A percentile compares a stretch with the other conserved stretches of the same genome.
Conservation (phyloP, 2,329 filamentous ascomycete genomes). For the Venturiaceae sp. region DNA sequence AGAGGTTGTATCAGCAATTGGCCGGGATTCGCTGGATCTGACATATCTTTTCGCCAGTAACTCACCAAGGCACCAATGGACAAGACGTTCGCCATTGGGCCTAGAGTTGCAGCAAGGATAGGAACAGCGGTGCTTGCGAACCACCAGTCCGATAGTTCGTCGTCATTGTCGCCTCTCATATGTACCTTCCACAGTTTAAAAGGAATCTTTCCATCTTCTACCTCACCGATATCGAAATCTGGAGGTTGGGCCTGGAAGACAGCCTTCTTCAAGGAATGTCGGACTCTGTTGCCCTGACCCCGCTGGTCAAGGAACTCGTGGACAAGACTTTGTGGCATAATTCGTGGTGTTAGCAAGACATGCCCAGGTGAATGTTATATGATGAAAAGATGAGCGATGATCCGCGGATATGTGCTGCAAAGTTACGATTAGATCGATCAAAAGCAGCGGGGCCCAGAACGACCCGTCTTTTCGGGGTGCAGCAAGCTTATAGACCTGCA, state of each 20-base stretch:
- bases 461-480: not conserved
- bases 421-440: not conserved
- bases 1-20: constrained; percentile 38
- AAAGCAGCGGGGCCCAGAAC: not conserved
- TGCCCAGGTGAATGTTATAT: not conserved
- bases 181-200: constrained; percentile 13
- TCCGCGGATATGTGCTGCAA: not conserved
- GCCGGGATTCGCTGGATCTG: constrained; percentile 28
- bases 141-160: constrained; percentile 10
- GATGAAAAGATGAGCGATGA: not conserved
- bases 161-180: constrained; percentile 11
- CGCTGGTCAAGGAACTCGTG: constrained; percentile 10
- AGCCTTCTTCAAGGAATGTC: constrained; percentile 11
- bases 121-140: constrained; percentile 6
- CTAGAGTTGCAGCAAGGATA: constrained; percentile 5
- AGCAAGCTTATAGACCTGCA: not conserved
- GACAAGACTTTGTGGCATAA: constrained; percentile 6
- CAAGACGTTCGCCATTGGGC: constrained; percentile 6
- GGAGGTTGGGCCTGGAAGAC: constrained; percentile 10
- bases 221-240: constrained; percentile 9
- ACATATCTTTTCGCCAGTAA: constrained; percentile 2
- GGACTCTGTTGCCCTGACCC: constrained; percentile 7
- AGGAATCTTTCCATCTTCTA: constrained; percentile 2
- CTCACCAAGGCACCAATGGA: constrained; percentile 5
- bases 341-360: not conserved